Evolutionary conservation across 768 basidiomycete genomes (phyloP).

Genomic region (Calocybe gangraenosa): DNA sequence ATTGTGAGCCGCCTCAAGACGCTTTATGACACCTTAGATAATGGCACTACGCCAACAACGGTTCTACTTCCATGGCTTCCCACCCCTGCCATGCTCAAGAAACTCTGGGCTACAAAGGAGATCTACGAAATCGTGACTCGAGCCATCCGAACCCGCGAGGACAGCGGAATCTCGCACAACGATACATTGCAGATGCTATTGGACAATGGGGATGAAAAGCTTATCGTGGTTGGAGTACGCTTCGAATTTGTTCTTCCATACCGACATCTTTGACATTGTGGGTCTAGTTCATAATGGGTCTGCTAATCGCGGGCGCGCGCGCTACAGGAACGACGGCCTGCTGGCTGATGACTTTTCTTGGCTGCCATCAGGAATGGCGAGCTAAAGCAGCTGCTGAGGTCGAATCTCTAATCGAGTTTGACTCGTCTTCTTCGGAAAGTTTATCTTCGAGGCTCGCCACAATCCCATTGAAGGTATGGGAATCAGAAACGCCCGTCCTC

Average conservation of each 20-base stretch:
- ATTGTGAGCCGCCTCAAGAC: slow-evolving; percentile 58
- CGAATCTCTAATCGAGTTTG: slow-evolving; percentile 45
- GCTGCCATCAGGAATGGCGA: slow-evolving; percentile 63
- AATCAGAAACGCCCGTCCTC: slow-evolving; percentile 61
- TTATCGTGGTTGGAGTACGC: slow-evolving; percentile 67
- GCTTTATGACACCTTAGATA: slow-evolving; percentile 67
- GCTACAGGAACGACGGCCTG: slow-evolving; percentile 78
- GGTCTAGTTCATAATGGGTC: slow-evolving; percentile 73
- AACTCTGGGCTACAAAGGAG: slow-evolving; percentile 68
- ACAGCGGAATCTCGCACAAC: slow-evolving; percentile 51
- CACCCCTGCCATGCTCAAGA: slow-evolving; percentile 65
- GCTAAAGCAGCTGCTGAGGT: slow-evolving; percentile 58
- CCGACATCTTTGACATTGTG: slow-evolving; percentile 1
- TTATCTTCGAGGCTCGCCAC: slow-evolving; percentile 46
- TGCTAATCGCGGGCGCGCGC: slow-evolving; percentile 76
- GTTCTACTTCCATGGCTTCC: slow-evolving; percentile 78
- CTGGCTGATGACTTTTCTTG: slow-evolving; percentile 73
- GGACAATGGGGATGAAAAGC: slow-evolving; percentile 63
- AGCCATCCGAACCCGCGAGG: slow-evolving; percentile 53
- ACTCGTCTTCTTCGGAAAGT: slow-evolving; percentile 28
- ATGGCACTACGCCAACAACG: slow-evolving; percentile 66
- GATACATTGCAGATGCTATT: slow-evolving; percentile 75
- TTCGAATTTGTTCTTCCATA: slow-evolving; percentile 5
- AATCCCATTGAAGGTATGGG: slow-evolving; percentile 69
- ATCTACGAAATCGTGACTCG: slow-evolving; percentile 66